Conservation (phyloP, 768 basidiomycete species). For the Chalciporus piperatus region DNA sequence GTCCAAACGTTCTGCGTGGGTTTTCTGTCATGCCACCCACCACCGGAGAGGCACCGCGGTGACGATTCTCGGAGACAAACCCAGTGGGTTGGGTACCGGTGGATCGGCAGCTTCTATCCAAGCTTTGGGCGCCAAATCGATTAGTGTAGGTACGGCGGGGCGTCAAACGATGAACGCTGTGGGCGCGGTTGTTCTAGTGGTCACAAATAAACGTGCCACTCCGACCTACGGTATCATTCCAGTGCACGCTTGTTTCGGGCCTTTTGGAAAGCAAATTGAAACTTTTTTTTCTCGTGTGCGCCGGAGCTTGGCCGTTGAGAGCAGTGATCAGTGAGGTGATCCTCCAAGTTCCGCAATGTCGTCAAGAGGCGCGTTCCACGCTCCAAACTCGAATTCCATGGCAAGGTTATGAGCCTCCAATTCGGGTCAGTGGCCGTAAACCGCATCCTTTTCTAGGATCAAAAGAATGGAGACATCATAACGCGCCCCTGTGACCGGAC, state of each 20-base stretch:
- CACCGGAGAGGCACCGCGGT: too few relatives aligned
- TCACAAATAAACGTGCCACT: too few relatives aligned
- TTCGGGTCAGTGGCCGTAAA: neutral
- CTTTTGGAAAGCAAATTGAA: neutral
- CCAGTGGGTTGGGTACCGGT: too few relatives aligned
- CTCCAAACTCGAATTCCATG: neutral
- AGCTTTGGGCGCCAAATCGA: too few relatives aligned
- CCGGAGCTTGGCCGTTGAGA: slow-evolving; percentile 12
- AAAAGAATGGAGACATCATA: slow-evolving; percentile 20
- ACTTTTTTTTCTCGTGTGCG: neutral
- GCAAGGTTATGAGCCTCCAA: slow-evolving; percentile 9
- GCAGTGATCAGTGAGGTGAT: neutral
- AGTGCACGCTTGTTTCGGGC: too few relatives aligned
- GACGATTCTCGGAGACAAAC: too few relatives aligned
- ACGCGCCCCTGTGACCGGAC: neutral
- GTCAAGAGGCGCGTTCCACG: neutral
- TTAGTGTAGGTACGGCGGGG: too few relatives aligned
- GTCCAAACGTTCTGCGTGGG: neutral
- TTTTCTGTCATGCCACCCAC: neutral
- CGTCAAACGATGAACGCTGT: too few relatives aligned
- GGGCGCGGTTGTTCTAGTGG: too few relatives aligned
- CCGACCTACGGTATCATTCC: neutral
- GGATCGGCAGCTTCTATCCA: too few relatives aligned
- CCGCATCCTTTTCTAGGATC: neutral
- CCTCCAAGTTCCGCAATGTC: neutral